A percentile compares a stretch with the other conserved stretches of the same genome.
Evolutionary conservation across 169 alveolate genomes (phyloP).

Genomic region (Plasmodium fragile): DNA sequence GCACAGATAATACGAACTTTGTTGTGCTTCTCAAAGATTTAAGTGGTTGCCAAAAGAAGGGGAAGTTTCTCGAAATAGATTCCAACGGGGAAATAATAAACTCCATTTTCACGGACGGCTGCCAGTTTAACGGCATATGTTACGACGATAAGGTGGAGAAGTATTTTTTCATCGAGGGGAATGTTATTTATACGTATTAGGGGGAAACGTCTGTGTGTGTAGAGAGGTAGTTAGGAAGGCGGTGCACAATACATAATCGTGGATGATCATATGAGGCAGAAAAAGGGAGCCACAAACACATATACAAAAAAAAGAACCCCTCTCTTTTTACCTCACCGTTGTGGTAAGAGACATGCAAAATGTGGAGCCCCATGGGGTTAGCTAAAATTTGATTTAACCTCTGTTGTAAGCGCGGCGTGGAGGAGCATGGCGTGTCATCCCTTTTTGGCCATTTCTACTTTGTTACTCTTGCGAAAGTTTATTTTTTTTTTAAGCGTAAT

Average conservation of each 20-base stretch:
- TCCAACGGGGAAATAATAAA: constrained; percentile 59
- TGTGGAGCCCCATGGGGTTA: neutral
- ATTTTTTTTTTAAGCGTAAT: neutral
- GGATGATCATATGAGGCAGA: neutral
- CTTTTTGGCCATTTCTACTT: neutral
- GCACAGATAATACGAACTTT: constrained; percentile 55
- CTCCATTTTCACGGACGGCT: constrained; percentile 45
- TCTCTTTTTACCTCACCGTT: neutral
- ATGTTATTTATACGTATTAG: constrained; percentile 55
- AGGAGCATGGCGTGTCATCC: neutral
- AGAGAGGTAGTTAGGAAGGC: neutral
- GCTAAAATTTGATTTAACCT: neutral
- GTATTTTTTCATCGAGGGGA: constrained; percentile 60
- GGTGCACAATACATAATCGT: neutral
- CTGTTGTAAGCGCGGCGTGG: neutral
- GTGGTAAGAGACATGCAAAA: neutral
- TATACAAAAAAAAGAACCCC: neutral
- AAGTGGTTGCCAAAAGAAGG: constrained; percentile 51
- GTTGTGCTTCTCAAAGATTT: constrained; percentile 71
- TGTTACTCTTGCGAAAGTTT: neutral
- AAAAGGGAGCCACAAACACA: neutral
- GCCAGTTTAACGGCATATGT: constrained; percentile 72
- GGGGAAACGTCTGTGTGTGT: neutral
- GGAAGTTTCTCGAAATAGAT: constrained; percentile 53
- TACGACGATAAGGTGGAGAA: constrained; percentile 40